A percentile compares a stretch with the other conserved stretches of the same genome.
Conservation (phyloP, 2,329 filamentous ascomycete species). For the Escovopsis sp. region DNA sequence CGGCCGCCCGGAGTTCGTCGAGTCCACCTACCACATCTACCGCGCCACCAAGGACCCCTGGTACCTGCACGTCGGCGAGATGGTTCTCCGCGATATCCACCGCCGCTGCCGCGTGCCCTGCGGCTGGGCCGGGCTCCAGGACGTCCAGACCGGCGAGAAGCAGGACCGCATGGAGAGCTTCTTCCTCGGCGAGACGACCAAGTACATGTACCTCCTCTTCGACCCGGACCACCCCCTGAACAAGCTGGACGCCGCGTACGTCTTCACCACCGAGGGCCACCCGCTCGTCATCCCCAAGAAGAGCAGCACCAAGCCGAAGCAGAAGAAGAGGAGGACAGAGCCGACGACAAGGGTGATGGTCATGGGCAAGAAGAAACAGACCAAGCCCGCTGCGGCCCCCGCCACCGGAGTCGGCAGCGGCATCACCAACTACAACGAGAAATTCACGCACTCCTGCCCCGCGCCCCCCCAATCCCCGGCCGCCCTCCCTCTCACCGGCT, state of each 20-base stretch:
- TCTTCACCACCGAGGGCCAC: conserved; percentile 94
- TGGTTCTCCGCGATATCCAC: conserved; percentile 80
- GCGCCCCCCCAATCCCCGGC: conserved; percentile 36
- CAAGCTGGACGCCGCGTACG: conserved; percentile 68
- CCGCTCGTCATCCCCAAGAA: conserved; percentile 68
- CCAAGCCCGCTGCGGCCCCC: too few relatives aligned
- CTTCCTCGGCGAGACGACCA: conserved; percentile 89
- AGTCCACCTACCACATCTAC: conserved; percentile 94
- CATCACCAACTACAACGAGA: conserved; percentile 23
- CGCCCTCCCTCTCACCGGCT: conserved; percentile 53
- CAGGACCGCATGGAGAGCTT: conserved; percentile 98
- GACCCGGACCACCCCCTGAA: conserved; percentile 78
- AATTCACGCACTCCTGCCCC: conserved; percentile 50
- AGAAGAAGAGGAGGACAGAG: background rate
- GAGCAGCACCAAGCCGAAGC: conserved; percentile 9
- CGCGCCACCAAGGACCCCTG: conserved; percentile 85
- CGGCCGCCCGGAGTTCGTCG: conserved; percentile 87
- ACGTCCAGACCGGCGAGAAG: conserved; percentile 69
- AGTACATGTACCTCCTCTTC: conserved; percentile 89
- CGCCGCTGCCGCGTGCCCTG: conserved; percentile 79
- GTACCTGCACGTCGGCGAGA: conserved; percentile 92
- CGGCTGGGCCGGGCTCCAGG: conserved; percentile 82
- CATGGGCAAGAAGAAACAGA: too few relatives aligned
- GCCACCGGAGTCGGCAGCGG: conserved; percentile 5
- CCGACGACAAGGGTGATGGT: conserved; percentile 1